Base-by-base conservation (phyloP, 805 yeast genomes). In the Sugiyamaella marilandica region DNA sequence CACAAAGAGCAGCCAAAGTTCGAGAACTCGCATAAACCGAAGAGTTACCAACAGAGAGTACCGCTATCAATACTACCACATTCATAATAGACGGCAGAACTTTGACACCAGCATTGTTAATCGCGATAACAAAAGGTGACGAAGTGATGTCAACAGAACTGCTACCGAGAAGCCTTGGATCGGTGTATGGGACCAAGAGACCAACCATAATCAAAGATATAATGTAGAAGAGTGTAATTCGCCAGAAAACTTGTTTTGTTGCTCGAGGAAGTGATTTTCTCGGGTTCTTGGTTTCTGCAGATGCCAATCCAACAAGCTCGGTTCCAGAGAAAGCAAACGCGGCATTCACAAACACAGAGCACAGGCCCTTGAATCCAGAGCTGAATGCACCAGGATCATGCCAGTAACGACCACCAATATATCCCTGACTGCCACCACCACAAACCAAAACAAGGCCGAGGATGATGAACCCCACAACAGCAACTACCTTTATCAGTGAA, bases 161-260 rank as follows among this genome's bases (percentile, higher is more conserved):
- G 18, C 59, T 60, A 43, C 72, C 76, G 41, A 81, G 64, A 54
- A 83, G 71, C 58, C 78, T 65, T 1, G 65, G 62, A 54, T 78
- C 76, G 52, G 70, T 71, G 63, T 75, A 82, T n/a, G 89, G 87
- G 18, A 85, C 90, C 53, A 85, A 72, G 58, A 85, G 79, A 47
- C 87, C 84, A 61, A 72, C 79, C 62, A 75, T 74, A 53, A 68
- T 82, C 66, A 66, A 77, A 58, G 81, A 74, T 11, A 73, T 65
- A 65, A 86, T 74, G 69, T 85, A 86, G 64, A 85, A 84, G 59
- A 83, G 67, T 18, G 82, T 70, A 55, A 85, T 83, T 69, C 90
- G 74, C 89, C 90, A 84, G 69, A 86, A 83, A 1, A 84, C 86
- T 68, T 85, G 88, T 66, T 84, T 84, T 54, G 84, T 81, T 36